phyloP scores from a whole-genome alignment of 2,329 filamentous ascomycete species.

The Paecilomyces dactylethromorphus region DNA sequence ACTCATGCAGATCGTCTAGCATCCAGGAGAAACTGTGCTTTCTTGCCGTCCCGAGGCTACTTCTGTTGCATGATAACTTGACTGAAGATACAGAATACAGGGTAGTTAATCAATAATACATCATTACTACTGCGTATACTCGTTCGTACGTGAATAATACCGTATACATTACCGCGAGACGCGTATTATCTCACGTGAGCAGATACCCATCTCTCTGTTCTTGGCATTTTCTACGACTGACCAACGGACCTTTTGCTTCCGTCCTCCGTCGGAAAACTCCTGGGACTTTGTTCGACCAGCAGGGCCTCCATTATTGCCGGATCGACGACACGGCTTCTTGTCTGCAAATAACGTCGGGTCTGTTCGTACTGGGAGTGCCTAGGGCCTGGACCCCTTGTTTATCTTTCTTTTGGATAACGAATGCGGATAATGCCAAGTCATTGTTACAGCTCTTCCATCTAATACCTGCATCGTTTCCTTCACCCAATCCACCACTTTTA shows the following conservation, averaged over 20 bases:
- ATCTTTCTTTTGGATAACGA: neutral
- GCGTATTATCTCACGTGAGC: too few relatives aligned
- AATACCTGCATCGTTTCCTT: conserved; percentile 21
- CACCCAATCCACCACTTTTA: neutral
- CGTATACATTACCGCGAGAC: too few relatives aligned
- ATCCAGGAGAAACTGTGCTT: neutral
- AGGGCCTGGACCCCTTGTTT: neutral
- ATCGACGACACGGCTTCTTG: neutral
- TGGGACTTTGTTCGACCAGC: neutral
- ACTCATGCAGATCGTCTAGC: neutral
- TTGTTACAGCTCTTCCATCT: conserved; percentile 2
- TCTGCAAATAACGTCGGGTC: neutral
- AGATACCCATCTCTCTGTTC: too few relatives aligned
- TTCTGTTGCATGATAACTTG: too few relatives aligned
- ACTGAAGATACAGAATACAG: too few relatives aligned
- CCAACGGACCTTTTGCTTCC: neutral
- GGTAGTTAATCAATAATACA: too few relatives aligned
- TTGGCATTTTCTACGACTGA: too few relatives aligned
- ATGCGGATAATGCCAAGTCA: neutral
- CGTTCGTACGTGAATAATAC: too few relatives aligned
- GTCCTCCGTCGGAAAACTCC: neutral
- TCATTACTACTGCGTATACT: neutral
- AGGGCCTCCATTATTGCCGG: neutral
- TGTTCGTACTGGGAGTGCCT: neutral
- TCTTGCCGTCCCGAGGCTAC: too few relatives aligned